Base-by-base conservation (phyloP, 2,329 filamentous ascomycete species). In the Alternaria triticimaculans region DNA sequence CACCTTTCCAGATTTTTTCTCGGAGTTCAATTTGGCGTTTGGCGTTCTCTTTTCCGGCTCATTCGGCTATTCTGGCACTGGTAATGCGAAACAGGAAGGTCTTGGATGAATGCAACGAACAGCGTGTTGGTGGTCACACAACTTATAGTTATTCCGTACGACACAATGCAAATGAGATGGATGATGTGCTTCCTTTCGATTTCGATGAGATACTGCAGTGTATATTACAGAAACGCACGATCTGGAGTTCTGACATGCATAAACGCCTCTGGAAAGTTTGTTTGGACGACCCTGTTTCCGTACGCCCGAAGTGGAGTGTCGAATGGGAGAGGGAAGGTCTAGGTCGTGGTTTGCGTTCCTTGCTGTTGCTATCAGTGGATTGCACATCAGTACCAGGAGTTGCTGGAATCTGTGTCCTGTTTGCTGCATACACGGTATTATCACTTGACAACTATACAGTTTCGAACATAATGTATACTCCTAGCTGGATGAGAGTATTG, bases 121-220 rank as follows among this genome's bases (percentile, higher is more conserved):
- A 45, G 46, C 41, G 30, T 57, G n/a, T 41, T 41, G 37, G 37
- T 60, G 60, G 56, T 63, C 25, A 49, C 50, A 63, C 60, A 54
- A 37, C 55, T 54, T 62, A 43, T 54, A 49, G 28, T 55, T 55
- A 41, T 11, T 23, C 20, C 14, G 49, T 53, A 53, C 20, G 30
- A 53, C 49, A 41, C 37, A 41, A 41, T 41, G 37, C 37, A 41
- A 41, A 41, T 41, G 37, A 41, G 37, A 43, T 33, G 25, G 18
- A 60, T 26, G 44, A 55, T 58, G 30, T 55, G 57, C 41, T 53
- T 25, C 14, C 48, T 18, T 26, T 43, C 37, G 37, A 41, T 41
- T 41, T 41, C 30, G 30, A 48, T 44, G 21, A 50, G 44, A 62
- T 62, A 18, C 58, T 64, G 54, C 55, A 54, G 51, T 21, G 49